Evolutionary conservation across 148 eudicot genomes (phyloP), one percentile per base, ranked within the genome.

Genomic region (Suaeda aralocaspica): DNA sequence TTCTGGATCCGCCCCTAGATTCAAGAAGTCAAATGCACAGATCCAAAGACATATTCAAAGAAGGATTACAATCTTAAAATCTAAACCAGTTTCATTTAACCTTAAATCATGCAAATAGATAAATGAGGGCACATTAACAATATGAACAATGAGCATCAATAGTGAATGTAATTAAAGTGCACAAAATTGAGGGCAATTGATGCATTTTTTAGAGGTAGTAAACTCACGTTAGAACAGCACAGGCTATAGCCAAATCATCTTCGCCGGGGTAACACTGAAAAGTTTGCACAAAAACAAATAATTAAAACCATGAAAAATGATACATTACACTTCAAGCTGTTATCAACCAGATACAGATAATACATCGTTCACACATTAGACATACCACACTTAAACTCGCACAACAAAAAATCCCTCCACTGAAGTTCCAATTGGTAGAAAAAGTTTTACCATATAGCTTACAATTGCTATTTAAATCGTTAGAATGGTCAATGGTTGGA

Each of bases 251-350:
- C 74, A 93, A 49, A 70, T 90, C 98, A 79, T 90, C 98, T 82
- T 93, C 98, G 46, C 92, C 98, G 21, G 96, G 98, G 72, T 93
- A 93, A 65, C 96, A 93, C 98, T 93, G 85, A 82, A 85, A 51
- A 53, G 64, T 77, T 71, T 51, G 63, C 62, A 67, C 65, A 56
- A 22, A 64, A 12, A 30, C 2, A 53, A 14, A 55, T 55, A 14
- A 42, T 31, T 15, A 60, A 2, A 12, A n/a, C 36, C 29, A 9
- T 25, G 50, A 9, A 57, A 10, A 22, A 41, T 56, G 39, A 33
- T 24, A 10, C 44, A 44, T 22, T 5, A 70, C 25, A 5, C 31
- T 44, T 33, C 11, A 70, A 18, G 28, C 44, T 24, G 4, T 45
- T 44, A 26, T 8, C 26, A 19, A 58, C 41, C 28, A 28, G 28